These are phyloP conservation scores for Ajuga chamaepitys DNA, from an alignment of 257 asterid genomes.

Conservation along the genomic window DNA sequence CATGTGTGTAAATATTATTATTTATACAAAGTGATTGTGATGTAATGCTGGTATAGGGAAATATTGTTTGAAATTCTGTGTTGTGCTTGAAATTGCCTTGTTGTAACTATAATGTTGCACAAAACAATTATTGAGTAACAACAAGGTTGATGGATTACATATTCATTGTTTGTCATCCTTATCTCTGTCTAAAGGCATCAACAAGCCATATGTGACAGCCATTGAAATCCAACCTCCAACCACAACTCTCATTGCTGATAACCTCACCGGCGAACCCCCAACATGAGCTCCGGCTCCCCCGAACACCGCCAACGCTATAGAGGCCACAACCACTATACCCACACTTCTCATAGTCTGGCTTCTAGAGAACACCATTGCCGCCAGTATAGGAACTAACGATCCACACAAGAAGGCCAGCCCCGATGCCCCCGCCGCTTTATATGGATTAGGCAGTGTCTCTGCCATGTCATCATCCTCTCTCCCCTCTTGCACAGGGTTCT, in stretches of 20 bases:
- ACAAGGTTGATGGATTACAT: background rate
- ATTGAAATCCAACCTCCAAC: constrained; percentile 66
- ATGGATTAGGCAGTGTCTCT: constrained; percentile 36
- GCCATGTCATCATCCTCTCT: background rate
- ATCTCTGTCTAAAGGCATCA: constrained; percentile 39
- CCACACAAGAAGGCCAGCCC: constrained; percentile 47
- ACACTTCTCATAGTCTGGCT: constrained; percentile 12
- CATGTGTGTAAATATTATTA: too few relatives aligned
- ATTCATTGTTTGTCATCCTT: background rate
- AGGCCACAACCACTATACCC: constrained; percentile 28
- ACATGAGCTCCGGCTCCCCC: constrained; percentile 50
- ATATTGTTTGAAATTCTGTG: too few relatives aligned
- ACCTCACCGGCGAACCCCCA: constrained; percentile 42
- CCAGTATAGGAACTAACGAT: constrained; percentile 36
- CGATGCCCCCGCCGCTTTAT: constrained; percentile 46
- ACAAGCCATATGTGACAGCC: constrained; percentile 54
- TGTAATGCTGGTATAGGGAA: too few relatives aligned
- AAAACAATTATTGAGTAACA: background rate
- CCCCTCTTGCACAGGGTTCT: background rate
- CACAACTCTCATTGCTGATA: constrained; percentile 42
- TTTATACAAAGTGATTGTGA: too few relatives aligned
- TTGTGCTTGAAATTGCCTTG: too few relatives aligned
- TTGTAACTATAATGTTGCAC: too few relatives aligned
- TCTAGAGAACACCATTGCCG: constrained; percentile 26
- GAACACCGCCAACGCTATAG: constrained; percentile 30